These are phyloP conservation scores for Diaporthe ampelina DNA, from an alignment of 2,329 filamentous ascomycete genomes.

Conservation along the genomic window DNA sequence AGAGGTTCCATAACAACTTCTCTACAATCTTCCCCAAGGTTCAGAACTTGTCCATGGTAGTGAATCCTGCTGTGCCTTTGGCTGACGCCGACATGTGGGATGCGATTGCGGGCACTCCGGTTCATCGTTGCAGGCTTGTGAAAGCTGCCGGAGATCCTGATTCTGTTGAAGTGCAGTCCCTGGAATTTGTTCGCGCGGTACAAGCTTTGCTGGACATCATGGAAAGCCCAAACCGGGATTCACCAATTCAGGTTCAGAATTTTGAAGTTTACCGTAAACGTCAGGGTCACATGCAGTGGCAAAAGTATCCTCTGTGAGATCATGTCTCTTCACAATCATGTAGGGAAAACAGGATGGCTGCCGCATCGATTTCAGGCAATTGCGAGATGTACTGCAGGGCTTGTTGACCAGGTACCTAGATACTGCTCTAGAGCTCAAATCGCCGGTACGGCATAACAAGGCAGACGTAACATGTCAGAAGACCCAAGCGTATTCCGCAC, in stretches of 20 bases:
- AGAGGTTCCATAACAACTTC: neutral
- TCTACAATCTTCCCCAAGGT: neutral
- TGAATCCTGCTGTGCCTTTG: neutral
- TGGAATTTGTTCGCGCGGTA: too few relatives aligned
- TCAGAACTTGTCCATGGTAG: neutral
- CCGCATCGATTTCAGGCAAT: too few relatives aligned
- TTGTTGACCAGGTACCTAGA: too few relatives aligned
- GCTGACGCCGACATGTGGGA: neutral
- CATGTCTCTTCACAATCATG: too few relatives aligned
- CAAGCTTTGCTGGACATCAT: too few relatives aligned
- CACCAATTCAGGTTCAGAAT: neutral
- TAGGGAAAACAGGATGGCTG: too few relatives aligned
- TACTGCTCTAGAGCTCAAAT: too few relatives aligned
- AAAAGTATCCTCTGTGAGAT: neutral
- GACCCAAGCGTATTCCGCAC: too few relatives aligned
- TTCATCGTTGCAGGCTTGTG: slow-evolving; percentile 11
- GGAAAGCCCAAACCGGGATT: too few relatives aligned
- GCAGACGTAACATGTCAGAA: too few relatives aligned
- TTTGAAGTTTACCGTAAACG: neutral
- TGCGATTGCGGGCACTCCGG: neutral
- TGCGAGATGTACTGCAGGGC: too few relatives aligned
- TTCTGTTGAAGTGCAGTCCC: neutral
- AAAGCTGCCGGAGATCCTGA: neutral
- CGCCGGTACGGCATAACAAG: too few relatives aligned
- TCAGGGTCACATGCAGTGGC: neutral